A percentile compares a stretch with the other conserved stretches of the same genome.
These are phyloP conservation scores for Cladosporium sp. DNA, from an alignment of 2,329 filamentous ascomycete genomes.

Conservation along the genomic window DNA sequence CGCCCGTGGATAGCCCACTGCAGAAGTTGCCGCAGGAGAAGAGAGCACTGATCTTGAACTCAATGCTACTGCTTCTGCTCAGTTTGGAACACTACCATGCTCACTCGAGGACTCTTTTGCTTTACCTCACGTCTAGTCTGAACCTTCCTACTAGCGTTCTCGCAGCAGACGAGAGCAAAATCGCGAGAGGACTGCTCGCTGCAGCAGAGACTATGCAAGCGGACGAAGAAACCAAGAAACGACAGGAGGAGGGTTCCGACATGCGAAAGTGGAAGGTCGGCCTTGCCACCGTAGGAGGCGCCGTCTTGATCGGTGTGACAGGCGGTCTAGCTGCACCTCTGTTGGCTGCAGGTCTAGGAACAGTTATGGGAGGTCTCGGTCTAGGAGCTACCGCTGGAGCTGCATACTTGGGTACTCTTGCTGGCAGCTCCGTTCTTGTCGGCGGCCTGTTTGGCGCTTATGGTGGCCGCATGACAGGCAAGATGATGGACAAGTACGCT, in stretches of 20 bases:
- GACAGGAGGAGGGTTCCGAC: slow-evolving; percentile 62
- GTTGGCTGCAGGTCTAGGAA: slow-evolving; percentile 73
- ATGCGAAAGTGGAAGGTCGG: slow-evolving; percentile 75
- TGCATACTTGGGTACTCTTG: slow-evolving; percentile 72
- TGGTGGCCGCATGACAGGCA: slow-evolving; percentile 73
- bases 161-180: slow-evolving; percentile 54
- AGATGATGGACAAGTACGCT: slow-evolving; percentile 85
- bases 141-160: slow-evolving; percentile 30
- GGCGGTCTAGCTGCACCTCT: slow-evolving; percentile 75
- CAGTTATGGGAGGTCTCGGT: slow-evolving; percentile 71
- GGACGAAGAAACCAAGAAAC: slow-evolving; percentile 70
- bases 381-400: slow-evolving; percentile 71
- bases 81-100: slow-evolving; percentile 37
- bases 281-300: slow-evolving; percentile 81
- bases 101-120: slow-evolving; percentile 33
- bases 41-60: slow-evolving; percentile 34
- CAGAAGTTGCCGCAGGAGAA: slow-evolving; percentile 32
- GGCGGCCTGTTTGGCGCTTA: slow-evolving; percentile 92
- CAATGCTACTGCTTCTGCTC: slow-evolving; percentile 34
- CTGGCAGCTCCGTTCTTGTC: slow-evolving; percentile 73
- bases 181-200: slow-evolving; percentile 70
- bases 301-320: slow-evolving; percentile 79
- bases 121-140: slow-evolving; percentile 32
- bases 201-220: slow-evolving; percentile 74
- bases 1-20: slow-evolving; percentile 36